Base-by-base conservation (phyloP, 306 rosid genomes). In the Vicia sativa region DNA sequence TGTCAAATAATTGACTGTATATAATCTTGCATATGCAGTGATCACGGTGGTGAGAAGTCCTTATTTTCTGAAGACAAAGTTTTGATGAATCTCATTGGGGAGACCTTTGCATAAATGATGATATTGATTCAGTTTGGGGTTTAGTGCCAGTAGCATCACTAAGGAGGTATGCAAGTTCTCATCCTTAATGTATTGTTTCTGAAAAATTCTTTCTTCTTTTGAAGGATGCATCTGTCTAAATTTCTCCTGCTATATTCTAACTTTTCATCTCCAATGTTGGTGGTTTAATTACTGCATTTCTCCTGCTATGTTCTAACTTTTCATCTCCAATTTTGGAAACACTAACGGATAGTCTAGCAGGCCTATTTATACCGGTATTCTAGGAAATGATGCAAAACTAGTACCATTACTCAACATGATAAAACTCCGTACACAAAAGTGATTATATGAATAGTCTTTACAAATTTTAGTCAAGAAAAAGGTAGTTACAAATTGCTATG, bases 61-160 rank as follows among this genome's bases (percentile, higher is more conserved):
- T 25, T 74, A 48, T 90, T 90, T 74, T 77, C 90, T 48, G 89
- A 90, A 49, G 91, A 84, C 79, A 85, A 84, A 76, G 49, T 75
- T 79, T 74, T 31, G 95, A 95, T 43, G 99, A 91, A 70, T 85
- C 89, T 46, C 72, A 77, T 3, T 95, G 99, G 99, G 99, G 98
- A 96, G 99, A 78, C 86, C 57, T 90, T 87, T 39, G 99, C 75
- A n/a, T 81, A 26, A 91, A 91, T 60, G 96, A 91, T 69, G 97
- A 95, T 29, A 13, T 91, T 68, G 96, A 91, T 80, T 87, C 97
- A 2, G 84, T 90, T 37, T 95, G 97, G 99, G 89, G 67, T 87
- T 95, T 75, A 89, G 84, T 74, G 57, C 88, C 14, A 75, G 54
- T 60, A 80, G 81, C 82, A 62, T 74, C 53, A 62, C 77, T 35